Evolutionary conservation across 257 asterid species (phyloP).

Genomic region (Cruciata laevipes): DNA sequence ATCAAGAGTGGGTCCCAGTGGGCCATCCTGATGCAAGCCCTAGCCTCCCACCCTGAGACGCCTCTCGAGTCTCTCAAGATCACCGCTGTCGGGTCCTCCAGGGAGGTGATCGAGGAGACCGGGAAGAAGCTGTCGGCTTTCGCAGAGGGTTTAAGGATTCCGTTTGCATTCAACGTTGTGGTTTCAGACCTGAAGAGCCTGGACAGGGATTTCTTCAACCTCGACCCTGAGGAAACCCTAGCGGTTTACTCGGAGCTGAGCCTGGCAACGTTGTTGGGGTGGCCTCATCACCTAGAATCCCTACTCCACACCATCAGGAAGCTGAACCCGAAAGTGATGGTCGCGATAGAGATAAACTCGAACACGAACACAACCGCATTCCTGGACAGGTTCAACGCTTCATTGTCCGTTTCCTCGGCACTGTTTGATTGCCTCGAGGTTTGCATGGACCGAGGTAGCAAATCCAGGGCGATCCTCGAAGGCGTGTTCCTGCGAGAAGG

Average conservation of each 20-base stretch:
- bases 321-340: slow-evolving; percentile 30
- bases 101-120: slow-evolving; percentile 23
- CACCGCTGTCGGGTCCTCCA: slow-evolving; percentile 32
- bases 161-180: slow-evolving; percentile 20
- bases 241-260: slow-evolving; percentile 26
- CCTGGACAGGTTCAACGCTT: slow-evolving; percentile 23
- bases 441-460: slow-evolving; percentile 20
- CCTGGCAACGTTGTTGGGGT: slow-evolving; percentile 18
- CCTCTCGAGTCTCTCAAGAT: slow-evolving; percentile 37
- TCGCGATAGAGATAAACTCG: slow-evolving; percentile 28
- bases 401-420: slow-evolving; percentile 19
- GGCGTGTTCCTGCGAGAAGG: slow-evolving; percentile 14
- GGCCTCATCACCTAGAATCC: slow-evolving; percentile 21
- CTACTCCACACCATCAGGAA: slow-evolving; percentile 19
- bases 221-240: slow-evolving; percentile 24
- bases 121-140: slow-evolving; percentile 29
- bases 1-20: slow-evolving; percentile 34
- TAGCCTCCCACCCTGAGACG: slow-evolving; percentile 12
- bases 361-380: slow-evolving; percentile 19
- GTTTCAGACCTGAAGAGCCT: slow-evolving; percentile 26
- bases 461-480: slow-evolving; percentile 20
- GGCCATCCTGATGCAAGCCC: slow-evolving; percentile 41
- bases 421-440: slow-evolving; percentile 27
- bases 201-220: slow-evolving; percentile 22
- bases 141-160: slow-evolving; percentile 29